A percentile compares a stretch with the other conserved stretches of the same genome.
These are phyloP conservation scores for Cladorrhinum sp. DNA, from an alignment of 2,329 filamentous ascomycete genomes.

Conservation along the genomic window DNA sequence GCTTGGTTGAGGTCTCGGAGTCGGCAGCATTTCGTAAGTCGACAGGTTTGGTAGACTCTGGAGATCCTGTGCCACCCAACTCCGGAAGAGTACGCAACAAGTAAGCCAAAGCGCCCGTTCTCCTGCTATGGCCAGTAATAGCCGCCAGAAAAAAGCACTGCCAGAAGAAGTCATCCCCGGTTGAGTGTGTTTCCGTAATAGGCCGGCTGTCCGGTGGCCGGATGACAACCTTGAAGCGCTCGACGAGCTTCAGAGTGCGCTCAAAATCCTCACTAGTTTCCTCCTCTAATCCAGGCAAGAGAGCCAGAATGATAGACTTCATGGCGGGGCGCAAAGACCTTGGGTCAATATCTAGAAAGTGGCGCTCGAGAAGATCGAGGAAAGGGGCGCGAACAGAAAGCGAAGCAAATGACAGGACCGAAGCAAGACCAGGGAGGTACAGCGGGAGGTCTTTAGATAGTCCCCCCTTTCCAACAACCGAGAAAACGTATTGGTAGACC, in stretches of 20 bases:
- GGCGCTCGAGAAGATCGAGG: constrained; percentile 75
- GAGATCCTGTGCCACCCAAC: constrained; percentile 48
- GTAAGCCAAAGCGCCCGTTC: constrained; percentile 85
- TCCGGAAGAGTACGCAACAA: constrained; percentile 75
- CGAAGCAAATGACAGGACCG: constrained; percentile 91
- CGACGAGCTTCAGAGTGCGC: constrained; percentile 72
- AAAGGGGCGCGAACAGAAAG: constrained; percentile 85
- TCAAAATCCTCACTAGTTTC: constrained; percentile 98
- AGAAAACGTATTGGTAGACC: constrained; percentile 87
- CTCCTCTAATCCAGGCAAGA: constrained; percentile 89
- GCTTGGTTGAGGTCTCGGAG: constrained; percentile 49
- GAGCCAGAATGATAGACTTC: constrained; percentile 83
- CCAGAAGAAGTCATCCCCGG: constrained; percentile 89
- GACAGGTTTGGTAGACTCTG: constrained; percentile 32
- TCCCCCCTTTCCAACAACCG: constrained; percentile 75
- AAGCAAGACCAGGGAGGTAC: constrained; percentile 84
- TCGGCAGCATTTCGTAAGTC: constrained; percentile 36
- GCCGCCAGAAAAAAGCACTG: constrained; percentile 94
- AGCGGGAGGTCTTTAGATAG: constrained; percentile 79
- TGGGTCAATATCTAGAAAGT: constrained; percentile 71
- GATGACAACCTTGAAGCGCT: constrained; percentile 70
- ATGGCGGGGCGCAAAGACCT: constrained; percentile 77
- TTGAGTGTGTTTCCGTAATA: constrained; percentile 52
- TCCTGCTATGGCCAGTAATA: constrained; percentile 81
- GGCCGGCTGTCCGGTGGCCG: constrained; percentile 51